phyloP scores from a whole-genome alignment of 306 rosid genomes.

The Urtica urens region DNA sequence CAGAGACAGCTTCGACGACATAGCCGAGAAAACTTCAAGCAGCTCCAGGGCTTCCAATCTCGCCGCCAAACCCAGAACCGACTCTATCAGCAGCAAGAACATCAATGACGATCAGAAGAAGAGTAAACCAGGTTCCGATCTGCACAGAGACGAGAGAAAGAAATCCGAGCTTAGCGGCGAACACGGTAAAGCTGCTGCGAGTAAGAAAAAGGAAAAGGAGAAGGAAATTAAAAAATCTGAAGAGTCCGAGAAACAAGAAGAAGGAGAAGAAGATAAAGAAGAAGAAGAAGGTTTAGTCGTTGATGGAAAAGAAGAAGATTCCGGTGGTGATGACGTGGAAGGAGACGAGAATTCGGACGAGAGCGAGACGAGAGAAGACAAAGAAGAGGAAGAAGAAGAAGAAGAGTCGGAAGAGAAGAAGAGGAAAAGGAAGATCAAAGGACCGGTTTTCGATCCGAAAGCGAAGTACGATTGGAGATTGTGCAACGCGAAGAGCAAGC shows the following conservation, averaged over 20 bases:
- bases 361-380: slow-evolving; percentile 37
- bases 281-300: slow-evolving; percentile 34
- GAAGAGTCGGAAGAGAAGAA: slow-evolving; percentile 23
- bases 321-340: slow-evolving; percentile 34
- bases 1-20: slow-evolving; percentile 83
- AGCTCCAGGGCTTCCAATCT: slow-evolving; percentile 15
- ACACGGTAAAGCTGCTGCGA: slow-evolving; percentile 21
- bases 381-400: slow-evolving; percentile 16
- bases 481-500: slow-evolving; percentile 74
- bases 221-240: slow-evolving; percentile 19
- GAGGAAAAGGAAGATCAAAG: slow-evolving; percentile 39
- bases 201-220: slow-evolving; percentile 21
- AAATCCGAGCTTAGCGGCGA: slow-evolving; percentile 11
- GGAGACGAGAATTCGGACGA: slow-evolving; percentile 28
- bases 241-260: slow-evolving; percentile 26
- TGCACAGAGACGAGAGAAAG: slow-evolving; percentile 22
- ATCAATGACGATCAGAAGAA: slow-evolving; percentile 12
- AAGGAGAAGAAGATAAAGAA: slow-evolving; percentile 20
- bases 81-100: slow-evolving; percentile 14
- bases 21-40: slow-evolving; percentile 45
- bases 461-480: slow-evolving; percentile 60
- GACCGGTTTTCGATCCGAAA: slow-evolving; percentile 76
- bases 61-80: slow-evolving; percentile 14
- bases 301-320: slow-evolving; percentile 37
- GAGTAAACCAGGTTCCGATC: slow-evolving; percentile 22